A percentile compares a stretch with the other conserved stretches of the same genome.
phyloP scores from a whole-genome alignment of 169 alveolate species.

The Plasmodium yoelii region DNA sequence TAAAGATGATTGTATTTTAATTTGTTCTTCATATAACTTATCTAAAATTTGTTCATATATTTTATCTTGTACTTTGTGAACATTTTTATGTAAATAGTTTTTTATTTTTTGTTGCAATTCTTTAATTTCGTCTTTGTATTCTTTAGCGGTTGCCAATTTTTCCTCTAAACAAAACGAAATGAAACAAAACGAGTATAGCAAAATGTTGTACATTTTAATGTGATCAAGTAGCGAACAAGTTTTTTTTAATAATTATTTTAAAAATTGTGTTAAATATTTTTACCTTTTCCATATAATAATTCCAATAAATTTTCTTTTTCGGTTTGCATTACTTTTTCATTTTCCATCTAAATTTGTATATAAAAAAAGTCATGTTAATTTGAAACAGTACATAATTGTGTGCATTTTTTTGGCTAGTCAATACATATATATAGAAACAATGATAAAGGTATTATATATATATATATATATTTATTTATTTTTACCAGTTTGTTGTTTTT shows the following conservation, averaged over 20 bases:
- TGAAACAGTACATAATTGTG: too few relatives aligned
- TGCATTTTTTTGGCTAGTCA: conserved; percentile 14
- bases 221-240: too few relatives aligned
- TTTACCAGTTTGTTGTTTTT: conserved; percentile 14
- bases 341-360: conserved; percentile 32
- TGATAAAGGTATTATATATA: not conserved
- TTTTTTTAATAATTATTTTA: not conserved
- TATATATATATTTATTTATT: not conserved
- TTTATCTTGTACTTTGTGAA: conserved; percentile 43
- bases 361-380: too few relatives aligned
- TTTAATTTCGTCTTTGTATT: conserved; percentile 56
- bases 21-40: conserved; percentile 61
- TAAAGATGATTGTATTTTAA: conserved; percentile 51
- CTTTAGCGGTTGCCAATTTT: conserved; percentile 7
- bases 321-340: conserved; percentile 29
- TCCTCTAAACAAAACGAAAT: conserved; percentile 21
- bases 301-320: conserved; percentile 36
- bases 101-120: conserved; percentile 39
- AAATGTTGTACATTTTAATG: not conserved
- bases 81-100: conserved; percentile 33
- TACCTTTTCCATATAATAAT: conserved; percentile 41
- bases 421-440: not conserved
- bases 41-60: conserved; percentile 51
- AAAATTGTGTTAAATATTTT: not conserved
- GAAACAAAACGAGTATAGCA: not conserved